Evolutionary conservation across 2,329 filamentous ascomycete genomes (phyloP).

Genomic region (Thielaviopsis populi): DNA sequence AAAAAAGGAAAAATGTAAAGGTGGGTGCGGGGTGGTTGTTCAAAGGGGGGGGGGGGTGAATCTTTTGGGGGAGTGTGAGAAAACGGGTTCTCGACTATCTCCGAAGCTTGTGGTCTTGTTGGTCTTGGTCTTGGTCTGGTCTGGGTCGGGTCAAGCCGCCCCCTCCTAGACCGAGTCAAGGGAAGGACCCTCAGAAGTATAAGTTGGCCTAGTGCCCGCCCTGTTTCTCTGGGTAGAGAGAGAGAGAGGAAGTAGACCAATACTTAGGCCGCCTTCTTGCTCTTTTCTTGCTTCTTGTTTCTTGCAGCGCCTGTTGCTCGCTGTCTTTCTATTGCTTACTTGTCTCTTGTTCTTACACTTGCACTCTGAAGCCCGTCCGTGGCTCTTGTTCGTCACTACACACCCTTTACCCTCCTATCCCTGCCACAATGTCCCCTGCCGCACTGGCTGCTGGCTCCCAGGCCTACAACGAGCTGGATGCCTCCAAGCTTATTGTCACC

Average conservation of each 20-base stretch:
- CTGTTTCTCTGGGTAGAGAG: neutral
- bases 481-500: constrained; percentile 44
- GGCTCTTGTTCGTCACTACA: neutral
- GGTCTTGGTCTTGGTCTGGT: too few relatives aligned
- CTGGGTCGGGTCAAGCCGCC: too few relatives aligned
- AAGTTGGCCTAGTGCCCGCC: neutral
- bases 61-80: too few relatives aligned
- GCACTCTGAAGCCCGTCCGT: neutral
- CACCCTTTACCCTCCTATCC: neutral
- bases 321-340: neutral
- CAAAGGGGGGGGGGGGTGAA: too few relatives aligned
- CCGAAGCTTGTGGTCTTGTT: too few relatives aligned
- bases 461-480: constrained; percentile 44
- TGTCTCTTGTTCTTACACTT: neutral
- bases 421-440: constrained; percentile 12
- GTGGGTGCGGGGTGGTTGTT: too few relatives aligned
- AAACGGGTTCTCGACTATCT: too few relatives aligned
- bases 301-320: neutral
- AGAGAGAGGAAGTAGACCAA: too few relatives aligned
- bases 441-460: constrained; percentile 25
- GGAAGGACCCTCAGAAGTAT: neutral
- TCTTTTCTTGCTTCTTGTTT: neutral
- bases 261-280: neutral
- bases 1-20: too few relatives aligned
- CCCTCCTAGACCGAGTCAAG: neutral